These are phyloP conservation scores for Suillus sp. DNA, from an alignment of 768 basidiomycete genomes.

Conservation along the genomic window DNA sequence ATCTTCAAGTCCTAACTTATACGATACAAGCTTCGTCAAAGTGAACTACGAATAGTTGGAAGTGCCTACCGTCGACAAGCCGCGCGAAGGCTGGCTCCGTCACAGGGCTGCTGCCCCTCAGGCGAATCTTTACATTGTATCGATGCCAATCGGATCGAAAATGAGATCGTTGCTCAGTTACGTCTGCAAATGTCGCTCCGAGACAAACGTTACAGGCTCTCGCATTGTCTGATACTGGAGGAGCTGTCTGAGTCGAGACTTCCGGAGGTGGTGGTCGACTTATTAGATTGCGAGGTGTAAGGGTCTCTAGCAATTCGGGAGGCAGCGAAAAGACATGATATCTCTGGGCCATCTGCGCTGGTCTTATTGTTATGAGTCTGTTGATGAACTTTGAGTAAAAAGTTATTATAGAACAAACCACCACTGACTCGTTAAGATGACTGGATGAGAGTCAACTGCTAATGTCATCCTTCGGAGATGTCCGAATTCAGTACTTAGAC, in stretches of 20 bases:
- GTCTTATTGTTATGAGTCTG: not conserved
- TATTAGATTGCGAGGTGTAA: conserved; percentile 67
- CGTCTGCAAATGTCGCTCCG: conserved; percentile 65
- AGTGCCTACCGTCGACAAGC: conserved; percentile 73
- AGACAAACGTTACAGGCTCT: conserved; percentile 74
- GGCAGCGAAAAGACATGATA: conserved; percentile 78
- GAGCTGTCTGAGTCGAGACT: conserved; percentile 34
- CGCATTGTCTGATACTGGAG: conserved; percentile 28
- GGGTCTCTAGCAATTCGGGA: conserved; percentile 61
- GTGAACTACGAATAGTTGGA: too few relatives aligned
- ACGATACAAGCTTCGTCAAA: not conserved
- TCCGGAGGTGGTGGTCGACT: conserved; percentile 36
- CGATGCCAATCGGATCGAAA: conserved; percentile 98
- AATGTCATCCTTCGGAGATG: not conserved
- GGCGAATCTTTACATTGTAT: conserved; percentile 88
- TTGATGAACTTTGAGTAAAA: not conserved
- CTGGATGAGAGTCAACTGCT: conserved; percentile 16
- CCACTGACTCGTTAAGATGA: conserved; percentile 9
- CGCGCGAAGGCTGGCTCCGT: conserved; percentile 72
- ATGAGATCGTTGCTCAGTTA: conserved; percentile 83
- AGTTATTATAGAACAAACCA: conserved; percentile 3
- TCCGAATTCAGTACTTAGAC: conserved; percentile 1
- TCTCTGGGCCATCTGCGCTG: conserved; percentile 31
- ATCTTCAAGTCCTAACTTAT: conserved; percentile 65
- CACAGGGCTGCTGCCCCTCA: conserved; percentile 63